These are phyloP conservation scores for Austropuccinia psidii DNA, from an alignment of 1,284 basidiomycete species.

Conservation along the genomic window DNA sequence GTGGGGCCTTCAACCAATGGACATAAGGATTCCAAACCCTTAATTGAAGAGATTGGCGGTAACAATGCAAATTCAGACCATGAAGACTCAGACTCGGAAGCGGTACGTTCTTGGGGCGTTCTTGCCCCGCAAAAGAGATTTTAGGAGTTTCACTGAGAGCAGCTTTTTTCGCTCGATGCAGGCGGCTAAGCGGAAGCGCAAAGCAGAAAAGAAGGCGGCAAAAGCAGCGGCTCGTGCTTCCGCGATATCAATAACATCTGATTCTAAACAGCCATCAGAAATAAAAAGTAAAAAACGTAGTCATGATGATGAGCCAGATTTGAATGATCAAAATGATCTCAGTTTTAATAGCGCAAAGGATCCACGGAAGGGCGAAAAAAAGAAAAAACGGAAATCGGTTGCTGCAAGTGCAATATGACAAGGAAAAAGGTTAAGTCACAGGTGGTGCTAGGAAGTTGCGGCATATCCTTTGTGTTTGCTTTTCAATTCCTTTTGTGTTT, in stretches of 20 bases:
- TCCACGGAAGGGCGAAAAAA: background rate
- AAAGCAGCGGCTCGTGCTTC: conserved; percentile 16
- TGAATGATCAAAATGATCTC: background rate
- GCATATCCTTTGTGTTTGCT: no score
- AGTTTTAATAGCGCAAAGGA: no score
- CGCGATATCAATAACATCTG: background rate
- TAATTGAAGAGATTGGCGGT: conserved; percentile 18
- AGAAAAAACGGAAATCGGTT: background rate
- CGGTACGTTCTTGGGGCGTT: conserved; percentile 55
- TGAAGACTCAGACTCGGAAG: conserved; percentile 49
- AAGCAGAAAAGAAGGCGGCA: conserved; percentile 21
- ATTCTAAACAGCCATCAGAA: background rate
- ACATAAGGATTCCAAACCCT: conserved; percentile 50
- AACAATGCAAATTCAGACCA: conserved; percentile 31
- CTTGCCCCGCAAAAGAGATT: background rate
- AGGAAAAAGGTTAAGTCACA: no score
- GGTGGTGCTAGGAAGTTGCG: no score
- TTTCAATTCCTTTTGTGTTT: no score
- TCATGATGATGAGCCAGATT: background rate
- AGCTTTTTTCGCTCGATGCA: background rate
- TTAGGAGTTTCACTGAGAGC: background rate
- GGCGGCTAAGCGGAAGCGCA: conserved; percentile 21
- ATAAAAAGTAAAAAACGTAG: conserved; percentile 10
- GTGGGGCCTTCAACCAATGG: conserved; percentile 53
- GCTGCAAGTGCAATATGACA: no score